A percentile compares a stretch with the other conserved stretches of the same genome.
These are phyloP conservation scores for Venturia carpophila DNA, from an alignment of 2,329 filamentous ascomycete species.

Conservation along the genomic window DNA sequence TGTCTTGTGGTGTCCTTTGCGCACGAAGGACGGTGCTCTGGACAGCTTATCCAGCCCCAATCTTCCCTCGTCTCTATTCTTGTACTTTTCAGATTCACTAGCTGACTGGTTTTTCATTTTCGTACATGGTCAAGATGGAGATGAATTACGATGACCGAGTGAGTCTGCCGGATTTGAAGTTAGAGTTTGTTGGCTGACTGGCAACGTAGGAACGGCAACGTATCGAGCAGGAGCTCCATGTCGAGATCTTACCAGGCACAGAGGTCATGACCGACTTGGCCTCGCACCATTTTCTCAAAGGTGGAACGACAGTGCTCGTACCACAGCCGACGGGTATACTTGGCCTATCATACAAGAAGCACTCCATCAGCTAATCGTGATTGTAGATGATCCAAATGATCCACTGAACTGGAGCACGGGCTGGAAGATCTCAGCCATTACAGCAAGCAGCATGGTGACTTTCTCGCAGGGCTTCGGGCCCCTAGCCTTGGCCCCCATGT, in stretches of 20 bases:
- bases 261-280: slow-evolving; percentile 56
- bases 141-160: slow-evolving; percentile 41
- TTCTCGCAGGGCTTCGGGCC: slow-evolving; percentile 51
- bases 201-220: slow-evolving; percentile 35
- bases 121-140: slow-evolving; percentile 32
- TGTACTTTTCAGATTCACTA: not conserved
- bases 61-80: not conserved
- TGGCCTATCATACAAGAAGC: not conserved
- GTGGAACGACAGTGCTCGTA: slow-evolving; percentile 39
- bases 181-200: not conserved
- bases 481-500: slow-evolving; percentile 51
- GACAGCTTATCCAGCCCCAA: not conserved
- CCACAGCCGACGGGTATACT: slow-evolving; percentile 39
- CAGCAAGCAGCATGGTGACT: slow-evolving; percentile 38
- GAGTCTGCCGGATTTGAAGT: slow-evolving; percentile 20
- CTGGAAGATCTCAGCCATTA: slow-evolving; percentile 45
- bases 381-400: slow-evolving; percentile 35
- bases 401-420: slow-evolving; percentile 42
- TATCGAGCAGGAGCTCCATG: slow-evolving; percentile 45
- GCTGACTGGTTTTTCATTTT: slow-evolving; percentile 17
- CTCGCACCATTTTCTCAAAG: slow-evolving; percentile 56
- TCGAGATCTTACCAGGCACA: slow-evolving; percentile 49
- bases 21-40: not conserved
- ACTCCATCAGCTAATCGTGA: not conserved
- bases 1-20: not conserved